Conservation (phyloP, 805 yeast genomes). For the Diddensiella santjacobensis region DNA sequence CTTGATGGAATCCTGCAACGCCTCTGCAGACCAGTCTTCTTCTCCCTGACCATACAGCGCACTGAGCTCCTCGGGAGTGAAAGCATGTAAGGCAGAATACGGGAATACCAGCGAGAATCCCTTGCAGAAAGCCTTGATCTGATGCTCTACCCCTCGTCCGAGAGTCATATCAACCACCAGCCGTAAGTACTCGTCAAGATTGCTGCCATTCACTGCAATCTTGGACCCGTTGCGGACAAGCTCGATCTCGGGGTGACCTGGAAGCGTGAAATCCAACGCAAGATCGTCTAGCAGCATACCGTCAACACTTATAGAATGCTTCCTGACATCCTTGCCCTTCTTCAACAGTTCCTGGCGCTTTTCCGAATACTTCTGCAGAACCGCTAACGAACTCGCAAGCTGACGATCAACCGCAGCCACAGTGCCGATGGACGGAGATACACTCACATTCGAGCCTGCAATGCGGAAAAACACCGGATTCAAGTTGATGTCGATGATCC, state of each 20-base stretch:
- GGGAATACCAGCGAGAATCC: constrained; percentile 88
- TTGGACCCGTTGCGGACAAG: constrained; percentile 55
- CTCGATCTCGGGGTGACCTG: constrained; percentile 66
- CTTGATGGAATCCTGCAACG: constrained; percentile 55
- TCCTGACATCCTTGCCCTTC: constrained; percentile 1
- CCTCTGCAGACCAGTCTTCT: constrained; percentile 73
- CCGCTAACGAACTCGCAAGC: constrained; percentile 55
- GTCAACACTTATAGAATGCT: constrained; percentile 23
- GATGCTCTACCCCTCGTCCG: constrained; percentile 59
- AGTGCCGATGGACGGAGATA: constrained; percentile 34
- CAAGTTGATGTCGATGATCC: constrained; percentile 80
- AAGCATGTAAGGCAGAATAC: constrained; percentile 61
- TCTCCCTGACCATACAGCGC: constrained; percentile 69
- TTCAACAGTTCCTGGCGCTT: constrained; percentile 5
- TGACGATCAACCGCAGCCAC: constrained; percentile 53
- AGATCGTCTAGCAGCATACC: constrained; percentile 50
- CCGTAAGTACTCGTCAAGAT: constrained; percentile 55
- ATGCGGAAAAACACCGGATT: constrained; percentile 66
- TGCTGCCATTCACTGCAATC: constrained; percentile 45
- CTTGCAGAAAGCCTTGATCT: constrained; percentile 61
- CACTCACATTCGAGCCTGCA: constrained; percentile 24
- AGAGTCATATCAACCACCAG: constrained; percentile 56
- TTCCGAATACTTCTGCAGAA: constrained; percentile 42
- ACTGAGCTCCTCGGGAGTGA: constrained; percentile 70
- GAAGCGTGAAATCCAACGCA: constrained; percentile 63